Evolutionary conservation across 2,329 filamentous ascomycete species (phyloP), one percentile per base, ranked within the genome.

Genomic region (Penicillium concentricum): DNA sequence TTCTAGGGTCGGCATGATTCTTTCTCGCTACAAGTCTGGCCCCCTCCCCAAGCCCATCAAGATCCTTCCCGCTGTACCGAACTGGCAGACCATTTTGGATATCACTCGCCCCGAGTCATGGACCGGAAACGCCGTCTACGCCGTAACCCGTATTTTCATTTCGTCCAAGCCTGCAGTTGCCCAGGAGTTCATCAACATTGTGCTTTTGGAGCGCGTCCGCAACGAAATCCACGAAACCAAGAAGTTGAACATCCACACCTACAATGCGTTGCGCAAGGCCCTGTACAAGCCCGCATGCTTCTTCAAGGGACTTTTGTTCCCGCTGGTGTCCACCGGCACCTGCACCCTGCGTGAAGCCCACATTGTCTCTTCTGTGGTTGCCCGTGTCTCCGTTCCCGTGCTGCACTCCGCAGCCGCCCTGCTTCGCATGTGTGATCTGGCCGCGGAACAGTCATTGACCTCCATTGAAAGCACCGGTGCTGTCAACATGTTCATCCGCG

Each of bases 21-120:
- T 99, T 57, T 92, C 91, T 26, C 86, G 93, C 62, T 97, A 96
- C 80, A 96, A 96, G 77, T 93, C 90, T 15, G 94, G 94, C n/a
- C 93, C 93, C 64, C 83, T 99, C 32, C 94, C 94, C 20, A 99
- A 99, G 76, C 93, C 93, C 0, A 96, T 99, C 82, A 97, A 97
- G 77, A 92, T 97, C 62, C 83, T 99, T 9, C 94, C 94, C 2
- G 92, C 92, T 0, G 85, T 97, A 15, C 92, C 92, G 8, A 86
- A 94, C 68, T 97, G 92, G 92, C 90, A 94, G 71, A 89, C 91
- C 20, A 89, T 96, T 37, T 84, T 96, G 65, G 82, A 87, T 61
- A 85, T 96, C 54, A 96, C 92, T n/a, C 84, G 87, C 30, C 92
- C 93, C 5, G 88, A 94, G 59, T 77, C 77, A 59, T 89, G 86